Evolutionary conservation across 805 yeast genomes (phyloP), one percentile per base, ranked within the genome.

Genomic region (Yarrowia osloensis): DNA sequence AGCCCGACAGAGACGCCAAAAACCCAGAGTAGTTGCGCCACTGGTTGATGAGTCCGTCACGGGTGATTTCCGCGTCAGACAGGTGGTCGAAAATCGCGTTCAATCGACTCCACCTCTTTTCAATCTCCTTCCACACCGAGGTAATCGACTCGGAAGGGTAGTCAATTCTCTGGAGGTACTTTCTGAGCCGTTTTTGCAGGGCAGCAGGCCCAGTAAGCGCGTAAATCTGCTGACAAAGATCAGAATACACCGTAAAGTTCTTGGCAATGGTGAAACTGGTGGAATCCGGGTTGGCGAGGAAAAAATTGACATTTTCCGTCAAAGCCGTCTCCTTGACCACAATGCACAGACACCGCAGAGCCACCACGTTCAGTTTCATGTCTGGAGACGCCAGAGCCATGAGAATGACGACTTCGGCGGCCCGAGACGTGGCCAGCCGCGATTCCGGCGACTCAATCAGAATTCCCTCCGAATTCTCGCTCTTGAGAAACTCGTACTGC

Each of bases 151-250:
- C 61, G 3, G 77, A 74, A 9, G 81, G 77, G 3, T 66, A 69
- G 21, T 70, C 68, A 13, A 76, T 71, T 9, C 70, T 70, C 49
- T 74, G 70, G 59, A 79, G 71, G 47, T 72, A 70, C 68, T 74
- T 82, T 73, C 89, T 81, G 65, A 89, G 76, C 68, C 86, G 83
- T 73, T 89, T 88, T 72, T 89, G 92, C 39, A 89, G 80, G 0
- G 96, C 92, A 31, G 88, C 86, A 22, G 87, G 81, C 31, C 95
- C 93, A 0, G 90, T 86, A 46, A 88, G 84, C 1, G 87, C 83
- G 24, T 78, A 77, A 24, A 81, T 83, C 69, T 88, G 92, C 7
- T 83, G 76, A 2, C 84, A 76, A 54, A 90, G 78, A 3, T 80
- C 78, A 11, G 71, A 70, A 47, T 81, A 81, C 26, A 85, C 78